Evolutionary conservation across 257 asterid genomes (phyloP), one percentile per base, ranked within the genome.

Genomic region (Forsythia viridissima): DNA sequence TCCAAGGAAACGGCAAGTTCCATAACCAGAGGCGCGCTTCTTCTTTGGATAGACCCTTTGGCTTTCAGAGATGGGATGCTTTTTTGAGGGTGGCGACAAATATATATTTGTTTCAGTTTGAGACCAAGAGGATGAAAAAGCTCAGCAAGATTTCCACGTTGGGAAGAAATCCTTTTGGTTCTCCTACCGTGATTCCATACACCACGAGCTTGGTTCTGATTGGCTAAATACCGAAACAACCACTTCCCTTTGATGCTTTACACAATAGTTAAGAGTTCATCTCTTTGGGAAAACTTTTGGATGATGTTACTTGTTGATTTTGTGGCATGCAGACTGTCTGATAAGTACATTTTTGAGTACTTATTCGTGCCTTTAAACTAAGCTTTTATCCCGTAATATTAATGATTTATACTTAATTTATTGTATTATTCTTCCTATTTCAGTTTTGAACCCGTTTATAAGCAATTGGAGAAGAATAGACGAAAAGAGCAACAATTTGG

Each of bases 191-290:
- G 40, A 77, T 90, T 38, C 90, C 97, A 3, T 90, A 92, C 51
- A n/a, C 85, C 40, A 86, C 88, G 92, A 91, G 90, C 80, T 76
- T 92, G 85, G 92, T 78, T 81, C 96, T 92, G 3, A 74, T 88
- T 73, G 77, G 16, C 70, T 37, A 67, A 51, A 81, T 63, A 21
- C 80, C 78, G 55, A 55, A 43, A 24, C n/a, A 42, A n/a, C 12
- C n/a, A 74, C 3, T 16, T 10, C 36, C 51, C n/a, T 66, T 16
- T 48, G 72, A 21, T 66, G 59, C 3, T 48, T n/a, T 55, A 55
- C 30, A 55, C 24, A 46, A 13, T 46, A 12, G 6, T 46, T 46
- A 24, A 24, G 24, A 24, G 24, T 24, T 24, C 66, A 12, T 57
- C 34, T 57, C 24, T 55, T 55, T 55, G 9, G 30, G 66, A 18